Conservation (phyloP, 2,329 filamentous ascomycete genomes). For the Fusarium albosuccineum region DNA sequence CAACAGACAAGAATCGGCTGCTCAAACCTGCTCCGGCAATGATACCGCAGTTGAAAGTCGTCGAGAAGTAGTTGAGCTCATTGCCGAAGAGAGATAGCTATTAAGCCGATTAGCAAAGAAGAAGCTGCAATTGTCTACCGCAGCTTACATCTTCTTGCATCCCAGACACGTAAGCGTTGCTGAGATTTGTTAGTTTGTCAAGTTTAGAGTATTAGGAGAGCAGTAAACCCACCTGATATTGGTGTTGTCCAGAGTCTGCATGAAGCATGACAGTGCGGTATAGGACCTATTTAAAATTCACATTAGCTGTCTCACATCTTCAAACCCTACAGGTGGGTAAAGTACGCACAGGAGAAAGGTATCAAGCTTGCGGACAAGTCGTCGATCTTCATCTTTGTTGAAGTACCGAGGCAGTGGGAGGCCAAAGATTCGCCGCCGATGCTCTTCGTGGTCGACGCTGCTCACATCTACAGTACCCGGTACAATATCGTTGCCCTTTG, state of each 20-base stretch:
- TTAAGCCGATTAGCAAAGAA: neutral
- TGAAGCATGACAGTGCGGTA: conserved; percentile 24
- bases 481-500: conserved; percentile 5
- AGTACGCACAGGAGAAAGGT: conserved; percentile 17
- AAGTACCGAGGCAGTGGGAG: conserved; percentile 18
- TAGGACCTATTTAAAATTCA: conserved; percentile 11
- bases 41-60: conserved; percentile 28
- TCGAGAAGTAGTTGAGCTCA: conserved; percentile 27
- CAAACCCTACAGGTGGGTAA: accelerated
- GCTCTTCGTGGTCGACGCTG: conserved; percentile 6
- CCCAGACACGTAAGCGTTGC: conserved; percentile 31
- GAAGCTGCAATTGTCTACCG: too few relatives aligned
- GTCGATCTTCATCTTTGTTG: conserved; percentile 21
- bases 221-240: conserved; percentile 6
- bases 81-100: conserved; percentile 26
- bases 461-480: conserved; percentile 6
- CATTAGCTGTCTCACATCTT: neutral
- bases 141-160: conserved; percentile 27
- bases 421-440: conserved; percentile 11
- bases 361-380: conserved; percentile 23
- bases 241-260: conserved; percentile 27
- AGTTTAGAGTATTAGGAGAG: neutral
- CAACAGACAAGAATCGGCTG: neutral
- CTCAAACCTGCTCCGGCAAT: conserved; percentile 23
- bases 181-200: neutral